Base-by-base conservation (phyloP, 1,284 basidiomycete genomes). In the Trametes sp. region DNA sequence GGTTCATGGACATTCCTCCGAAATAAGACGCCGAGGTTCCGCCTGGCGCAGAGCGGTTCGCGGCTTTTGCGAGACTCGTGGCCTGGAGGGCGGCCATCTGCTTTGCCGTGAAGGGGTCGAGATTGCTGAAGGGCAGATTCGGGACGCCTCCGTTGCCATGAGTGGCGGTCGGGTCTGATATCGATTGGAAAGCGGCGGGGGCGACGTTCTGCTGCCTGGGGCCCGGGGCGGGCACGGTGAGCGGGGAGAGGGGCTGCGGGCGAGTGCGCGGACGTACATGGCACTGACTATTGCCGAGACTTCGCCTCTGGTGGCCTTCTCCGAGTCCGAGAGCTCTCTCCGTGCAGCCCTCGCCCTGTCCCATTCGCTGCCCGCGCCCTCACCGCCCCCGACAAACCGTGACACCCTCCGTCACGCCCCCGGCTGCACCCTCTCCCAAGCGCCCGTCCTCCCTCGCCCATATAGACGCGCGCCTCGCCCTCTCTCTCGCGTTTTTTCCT, bases 81-180 rank as follows among this genome's bases (percentile, higher is more conserved):
- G 84, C 87, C 70, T 80, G 87, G 69, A 93, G 84, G 19, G 87
- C 87, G 38, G 88, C 87, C 84, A 92, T 89, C 77, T 93, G 91
- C 74, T 91, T 92, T 64, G 87, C 87, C 57, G 84, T 84, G 54
- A 66, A 69, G 60, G 74, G 71, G 62, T 77, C 74, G 55, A 75
- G 69, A 62, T 64, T 69, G n/a, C n/a, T n/a, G 67, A 72, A 73
- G 46, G 63, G 59, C 41, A 70, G 61, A 21, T 64, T 57, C 50
- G 46, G 54, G 61, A 67, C 55, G 5, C 28, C n/a, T n/a, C 52
- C 59, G 48, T 31, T 63, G 42, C 49, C 57, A 53, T 52, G n/a
- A n/a, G n/a, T n/a, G 31, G 6, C 36, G 26, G 38, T 28, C 23
- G 62, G 59, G 36, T 60, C 59, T 33, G 59, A 60, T 38, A 54